A percentile compares a stretch with the other conserved stretches of the same genome.
Evolutionary conservation across 768 basidiomycete genomes (phyloP).

Genomic region (Stropharia rugosoannulata): DNA sequence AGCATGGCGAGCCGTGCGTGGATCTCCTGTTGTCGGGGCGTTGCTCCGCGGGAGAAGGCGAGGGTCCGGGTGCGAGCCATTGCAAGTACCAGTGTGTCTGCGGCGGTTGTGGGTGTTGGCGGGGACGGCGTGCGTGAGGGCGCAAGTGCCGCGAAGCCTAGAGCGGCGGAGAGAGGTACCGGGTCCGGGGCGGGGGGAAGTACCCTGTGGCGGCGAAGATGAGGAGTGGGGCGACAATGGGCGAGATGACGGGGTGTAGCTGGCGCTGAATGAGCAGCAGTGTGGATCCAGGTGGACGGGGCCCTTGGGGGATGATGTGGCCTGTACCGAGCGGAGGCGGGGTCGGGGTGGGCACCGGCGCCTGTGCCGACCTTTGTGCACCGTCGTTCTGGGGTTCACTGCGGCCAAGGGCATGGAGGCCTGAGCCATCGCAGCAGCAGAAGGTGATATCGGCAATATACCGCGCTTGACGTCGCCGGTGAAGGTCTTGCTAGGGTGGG

Average conservation of each 20-base stretch:
- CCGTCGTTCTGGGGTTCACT: neutral
- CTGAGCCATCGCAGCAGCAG: neutral
- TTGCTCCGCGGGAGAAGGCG: neutral
- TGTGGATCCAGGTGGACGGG: slow-evolving; percentile 10
- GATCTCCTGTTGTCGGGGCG: slow-evolving; percentile 15
- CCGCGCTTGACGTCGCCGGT: slow-evolving; percentile 8
- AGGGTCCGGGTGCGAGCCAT: neutral
- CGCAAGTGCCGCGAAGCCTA: neutral
- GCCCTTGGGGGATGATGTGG: slow-evolving; percentile 14
- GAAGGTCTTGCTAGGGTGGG: slow-evolving; percentile 1
- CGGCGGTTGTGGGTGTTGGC: neutral
- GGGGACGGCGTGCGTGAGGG: neutral
- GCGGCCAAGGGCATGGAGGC: neutral
- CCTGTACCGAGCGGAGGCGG: slow-evolving; percentile 3
- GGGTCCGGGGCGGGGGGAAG: no score
- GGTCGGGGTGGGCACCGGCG: neutral
- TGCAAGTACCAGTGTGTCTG: neutral
- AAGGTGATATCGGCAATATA: neutral
- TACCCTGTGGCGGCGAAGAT: no score
- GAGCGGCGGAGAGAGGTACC: neutral
- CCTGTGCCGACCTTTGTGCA: no score
- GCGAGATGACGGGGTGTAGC: no score
- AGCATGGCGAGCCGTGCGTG: slow-evolving; percentile 15
- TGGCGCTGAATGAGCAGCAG: neutral
- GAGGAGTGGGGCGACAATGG: no score